Base-by-base conservation (phyloP, 1,139 yeast genomes). In the Arxiozyma slooffiae region DNA sequence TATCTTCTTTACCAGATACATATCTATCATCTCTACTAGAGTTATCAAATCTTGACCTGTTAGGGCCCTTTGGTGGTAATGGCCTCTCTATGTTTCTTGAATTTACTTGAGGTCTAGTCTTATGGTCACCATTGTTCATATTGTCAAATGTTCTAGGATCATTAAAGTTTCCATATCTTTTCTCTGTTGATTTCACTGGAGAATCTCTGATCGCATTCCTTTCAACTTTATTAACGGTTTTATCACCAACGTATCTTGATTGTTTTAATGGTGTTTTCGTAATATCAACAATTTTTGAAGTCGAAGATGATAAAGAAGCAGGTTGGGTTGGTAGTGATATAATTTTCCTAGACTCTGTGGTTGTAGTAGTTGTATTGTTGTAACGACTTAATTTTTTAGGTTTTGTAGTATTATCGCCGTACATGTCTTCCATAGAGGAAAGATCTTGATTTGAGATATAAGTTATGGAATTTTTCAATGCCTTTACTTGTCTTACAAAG, bases 341-440 rank as follows among this genome's bases (percentile, higher is more conserved):
- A 23, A 23, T 18, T n/a, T 23, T n/a, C 22, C 11, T 18, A 17
- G 24, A 4, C 7, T 42, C 38, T 18, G 24, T 24, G 8, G 38
- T 26, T 30, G n/a, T 18, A 20, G 44, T 17, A 8, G 38, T 20
- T 18, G 23, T 42, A 11, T 42, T 42, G 14, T 34, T 42, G 39
- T 46, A 46, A 20, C 48, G 38, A 34, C 48, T 46, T 16, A 26
- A 8, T 21, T 24, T 39, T 42, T 26, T 34, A 9, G 38, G 3
- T 11, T 16, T 18, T 23, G 38, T 24, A 16, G 11, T 39, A 34
- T 16, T 38, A 3, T 46, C 48, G 17, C 38, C 42, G 37, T 46
- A 46, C 48, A 46, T 46, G 26, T 46, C 48, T 20, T 41, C 48
- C 36, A 36, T 46, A 11, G 45, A 26, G n/a, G 38, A 40, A 11